Percentiles rank a stretch among this genome's conserved stretches.
These are phyloP conservation scores for Lachnellula arida DNA, from an alignment of 2,329 filamentous ascomycete genomes.

Conservation along the genomic window DNA sequence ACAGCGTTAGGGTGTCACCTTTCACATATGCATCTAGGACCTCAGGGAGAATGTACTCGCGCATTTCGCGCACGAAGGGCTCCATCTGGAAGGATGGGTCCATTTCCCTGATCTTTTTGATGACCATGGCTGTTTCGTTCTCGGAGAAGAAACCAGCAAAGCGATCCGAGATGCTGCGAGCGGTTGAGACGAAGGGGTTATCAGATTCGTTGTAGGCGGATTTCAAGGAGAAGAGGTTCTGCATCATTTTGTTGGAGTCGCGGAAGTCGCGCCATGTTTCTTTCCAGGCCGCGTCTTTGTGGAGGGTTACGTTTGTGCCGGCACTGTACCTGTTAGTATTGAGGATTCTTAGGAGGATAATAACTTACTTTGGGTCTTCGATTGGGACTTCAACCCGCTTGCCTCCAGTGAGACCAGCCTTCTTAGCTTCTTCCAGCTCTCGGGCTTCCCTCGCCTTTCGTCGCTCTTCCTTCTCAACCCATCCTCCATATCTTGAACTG, in stretches of 20 bases:
- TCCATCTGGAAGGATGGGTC: slow-evolving; percentile 93
- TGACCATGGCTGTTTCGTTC: slow-evolving; percentile 95
- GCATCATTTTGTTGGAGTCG: slow-evolving; percentile 82
- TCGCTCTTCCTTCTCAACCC: slow-evolving; percentile 94
- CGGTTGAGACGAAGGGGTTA: slow-evolving; percentile 89
- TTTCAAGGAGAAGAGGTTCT: slow-evolving; percentile 82
- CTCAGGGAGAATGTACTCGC: slow-evolving; percentile 96
- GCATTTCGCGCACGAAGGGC: slow-evolving; percentile 88
- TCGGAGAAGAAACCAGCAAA: slow-evolving; percentile 96
- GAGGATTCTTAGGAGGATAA: slow-evolving; percentile 7
- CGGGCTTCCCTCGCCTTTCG: slow-evolving; percentile 70
- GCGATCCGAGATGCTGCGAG: slow-evolving; percentile 83
- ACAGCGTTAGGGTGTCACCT: slow-evolving; percentile 84
- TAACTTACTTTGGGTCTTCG: slow-evolving; percentile 81
- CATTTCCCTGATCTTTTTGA: slow-evolving; percentile 96
- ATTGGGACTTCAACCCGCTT: slow-evolving; percentile 57
- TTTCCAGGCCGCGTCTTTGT: slow-evolving; percentile 97
- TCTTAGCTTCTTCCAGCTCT: slow-evolving; percentile 56
- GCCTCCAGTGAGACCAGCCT: slow-evolving; percentile 30
- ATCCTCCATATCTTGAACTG: slow-evolving; percentile 92
- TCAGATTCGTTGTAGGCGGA: slow-evolving; percentile 92
- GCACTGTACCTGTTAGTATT: slow-evolving; percentile 56
- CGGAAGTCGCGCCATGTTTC: slow-evolving; percentile 97
- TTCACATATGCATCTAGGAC: slow-evolving; percentile 98
- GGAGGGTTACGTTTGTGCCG: slow-evolving; percentile 87